A percentile compares a stretch with the other conserved stretches of the same genome.
Conservation (phyloP, 306 rosid genomes). For the Cicer yamashitae region DNA sequence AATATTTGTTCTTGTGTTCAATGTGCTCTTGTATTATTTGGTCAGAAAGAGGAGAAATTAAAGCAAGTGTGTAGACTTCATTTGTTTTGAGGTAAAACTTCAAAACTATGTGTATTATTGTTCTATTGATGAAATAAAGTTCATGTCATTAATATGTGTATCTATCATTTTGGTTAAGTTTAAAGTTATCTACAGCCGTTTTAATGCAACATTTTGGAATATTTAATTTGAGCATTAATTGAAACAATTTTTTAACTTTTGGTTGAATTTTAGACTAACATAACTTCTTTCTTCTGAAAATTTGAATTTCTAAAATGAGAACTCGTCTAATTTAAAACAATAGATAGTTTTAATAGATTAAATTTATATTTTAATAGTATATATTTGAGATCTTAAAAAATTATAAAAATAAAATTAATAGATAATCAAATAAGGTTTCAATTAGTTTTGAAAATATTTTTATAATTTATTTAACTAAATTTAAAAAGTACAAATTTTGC, state of each 20-base stretch:
- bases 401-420: no score
- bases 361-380: no score
- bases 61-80: slow-evolving; percentile 32
- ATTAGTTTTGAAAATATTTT: no score
- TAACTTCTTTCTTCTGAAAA: no score
- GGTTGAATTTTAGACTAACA: no score
- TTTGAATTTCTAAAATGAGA: neutral
- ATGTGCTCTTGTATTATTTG: neutral
- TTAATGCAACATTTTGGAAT: neutral
- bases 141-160: slow-evolving; percentile 28
- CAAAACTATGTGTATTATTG: slow-evolving; percentile 30
- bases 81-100: slow-evolving; percentile 15
- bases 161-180: neutral
- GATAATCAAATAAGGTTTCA: no score
- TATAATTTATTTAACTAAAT: no score
- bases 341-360: no score
- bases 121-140: slow-evolving; percentile 40
- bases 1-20: neutral
- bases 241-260: no score
- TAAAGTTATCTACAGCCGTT: neutral
- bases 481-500: no score
- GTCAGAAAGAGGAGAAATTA: neutral
- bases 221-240: no score
- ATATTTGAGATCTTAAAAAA: no score
- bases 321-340: neutral